Conservation (phyloP, 176 grass and related monocot species). For the Zoysia pacifica region DNA sequence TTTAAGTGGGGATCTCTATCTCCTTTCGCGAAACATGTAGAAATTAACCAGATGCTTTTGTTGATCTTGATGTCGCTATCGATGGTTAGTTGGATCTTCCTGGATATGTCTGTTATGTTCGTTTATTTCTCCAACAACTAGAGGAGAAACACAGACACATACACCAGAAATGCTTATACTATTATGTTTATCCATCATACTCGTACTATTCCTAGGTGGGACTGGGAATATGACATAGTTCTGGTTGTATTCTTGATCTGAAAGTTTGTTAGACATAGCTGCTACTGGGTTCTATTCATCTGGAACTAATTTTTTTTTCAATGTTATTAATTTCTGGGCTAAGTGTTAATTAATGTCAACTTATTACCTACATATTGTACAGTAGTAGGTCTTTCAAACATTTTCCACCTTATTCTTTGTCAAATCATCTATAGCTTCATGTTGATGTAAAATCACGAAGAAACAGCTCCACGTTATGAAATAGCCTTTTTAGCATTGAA, state of each 20-base stretch:
- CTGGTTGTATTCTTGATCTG: not conserved
- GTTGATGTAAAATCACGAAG: not conserved
- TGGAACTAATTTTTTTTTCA: not conserved
- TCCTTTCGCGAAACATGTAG: too few species aligned
- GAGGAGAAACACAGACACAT: not conserved
- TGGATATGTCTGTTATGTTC: not conserved
- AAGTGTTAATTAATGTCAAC: not conserved
- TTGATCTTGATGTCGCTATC: conserved; percentile 10
- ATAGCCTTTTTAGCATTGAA: not conserved
- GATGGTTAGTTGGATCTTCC: not conserved
- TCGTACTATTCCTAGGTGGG: not conserved
- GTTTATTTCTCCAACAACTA: not conserved
- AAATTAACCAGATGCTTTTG: not conserved
- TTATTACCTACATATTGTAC: not conserved
- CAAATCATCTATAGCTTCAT: not conserved
- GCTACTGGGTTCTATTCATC: not conserved
- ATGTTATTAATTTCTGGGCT: too few species aligned
- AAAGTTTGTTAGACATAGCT: not conserved
- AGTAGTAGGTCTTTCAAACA: not conserved
- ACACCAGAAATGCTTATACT: not conserved
- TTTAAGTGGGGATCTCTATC: not conserved
- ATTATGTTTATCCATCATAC: not conserved
- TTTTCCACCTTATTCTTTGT: not conserved
- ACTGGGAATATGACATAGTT: not conserved
- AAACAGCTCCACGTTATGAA: not conserved